phyloP scores from a whole-genome alignment of 2,329 filamentous ascomycete species.

The Moelleriella libera region DNA sequence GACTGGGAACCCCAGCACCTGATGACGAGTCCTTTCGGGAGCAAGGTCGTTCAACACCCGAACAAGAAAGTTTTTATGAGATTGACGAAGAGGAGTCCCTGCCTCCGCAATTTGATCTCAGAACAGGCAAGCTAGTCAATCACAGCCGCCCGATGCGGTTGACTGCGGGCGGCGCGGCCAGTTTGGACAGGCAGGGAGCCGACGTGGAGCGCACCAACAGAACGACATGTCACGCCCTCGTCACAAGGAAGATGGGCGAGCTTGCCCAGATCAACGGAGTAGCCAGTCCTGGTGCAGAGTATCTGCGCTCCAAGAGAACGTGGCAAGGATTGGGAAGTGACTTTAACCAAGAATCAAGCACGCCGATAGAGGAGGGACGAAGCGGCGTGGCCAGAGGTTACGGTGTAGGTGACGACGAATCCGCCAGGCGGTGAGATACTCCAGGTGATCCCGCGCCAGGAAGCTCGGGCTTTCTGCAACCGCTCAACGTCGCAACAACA shows the following conservation, averaged over 20 bases:
- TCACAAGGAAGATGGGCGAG: slow-evolving; percentile 48
- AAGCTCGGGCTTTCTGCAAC: background rate
- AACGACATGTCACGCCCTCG: slow-evolving; percentile 25
- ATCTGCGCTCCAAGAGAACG: slow-evolving; percentile 63
- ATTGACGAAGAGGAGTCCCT: slow-evolving; percentile 54
- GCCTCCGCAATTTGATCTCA: slow-evolving; percentile 81
- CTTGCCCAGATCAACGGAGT: slow-evolving; percentile 72
- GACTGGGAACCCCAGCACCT: slow-evolving; percentile 20
- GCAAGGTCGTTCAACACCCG: background rate
- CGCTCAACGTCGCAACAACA: background rate
- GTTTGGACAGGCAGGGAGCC: background rate
- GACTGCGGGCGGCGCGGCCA: slow-evolving; percentile 15
- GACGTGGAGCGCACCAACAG: slow-evolving; percentile 7
- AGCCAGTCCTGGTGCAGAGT: slow-evolving; percentile 85
- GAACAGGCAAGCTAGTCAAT: slow-evolving; percentile 72
- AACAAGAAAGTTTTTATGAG: background rate
- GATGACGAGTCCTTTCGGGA: too few relatives aligned
- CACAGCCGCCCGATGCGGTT: slow-evolving; percentile 61
- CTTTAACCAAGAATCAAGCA: slow-evolving; percentile 48
- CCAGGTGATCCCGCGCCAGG: background rate
- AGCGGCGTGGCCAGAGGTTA: slow-evolving; percentile 85
- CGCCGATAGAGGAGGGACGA: slow-evolving; percentile 69
- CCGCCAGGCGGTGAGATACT: background rate
- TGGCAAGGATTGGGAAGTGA: slow-evolving; percentile 91
- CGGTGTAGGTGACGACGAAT: slow-evolving; percentile 46